Percentiles rank a stretch among this genome's conserved stretches.
These are phyloP conservation scores for Gelatoporia subvermispora DNA, from an alignment of 768 basidiomycete species.

Conservation along the genomic window DNA sequence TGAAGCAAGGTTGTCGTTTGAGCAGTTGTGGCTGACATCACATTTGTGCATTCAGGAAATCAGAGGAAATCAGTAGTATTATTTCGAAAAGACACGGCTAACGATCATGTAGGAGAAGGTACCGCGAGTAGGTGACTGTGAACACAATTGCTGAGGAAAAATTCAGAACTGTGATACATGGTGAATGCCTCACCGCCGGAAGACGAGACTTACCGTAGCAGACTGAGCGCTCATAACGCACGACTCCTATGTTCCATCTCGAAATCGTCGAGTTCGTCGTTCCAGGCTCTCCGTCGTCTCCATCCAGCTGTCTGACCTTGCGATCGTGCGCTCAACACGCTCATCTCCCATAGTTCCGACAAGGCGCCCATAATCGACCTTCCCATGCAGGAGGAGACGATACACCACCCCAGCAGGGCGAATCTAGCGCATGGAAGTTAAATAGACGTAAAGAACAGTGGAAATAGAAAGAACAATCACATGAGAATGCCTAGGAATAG, in stretches of 20 bases:
- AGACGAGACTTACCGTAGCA: neutral
- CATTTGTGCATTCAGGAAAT: too few relatives aligned
- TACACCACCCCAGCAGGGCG: slow-evolving; percentile 55
- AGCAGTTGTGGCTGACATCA: too few relatives aligned
- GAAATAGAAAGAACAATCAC: slow-evolving; percentile 27
- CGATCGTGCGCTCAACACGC: slow-evolving; percentile 35
- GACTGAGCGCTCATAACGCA: neutral
- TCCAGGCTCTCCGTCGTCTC: slow-evolving; percentile 32
- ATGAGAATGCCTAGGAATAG: slow-evolving; percentile 45
- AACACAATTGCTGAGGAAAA: too few relatives aligned
- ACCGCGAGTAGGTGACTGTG: too few relatives aligned
- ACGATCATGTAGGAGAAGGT: too few relatives aligned
- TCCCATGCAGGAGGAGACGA: slow-evolving; percentile 66
- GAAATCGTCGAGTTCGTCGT: slow-evolving; percentile 48
- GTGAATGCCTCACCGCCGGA: neutral
- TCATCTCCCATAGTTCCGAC: slow-evolving; percentile 44
- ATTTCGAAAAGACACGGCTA: too few relatives aligned
- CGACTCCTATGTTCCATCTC: slow-evolving; percentile 51
- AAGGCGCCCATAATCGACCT: slow-evolving; percentile 40
- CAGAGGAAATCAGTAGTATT: too few relatives aligned
- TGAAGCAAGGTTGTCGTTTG: too few relatives aligned
- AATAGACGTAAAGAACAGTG: slow-evolving; percentile 3
- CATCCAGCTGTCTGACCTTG: slow-evolving; percentile 17
- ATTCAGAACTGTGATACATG: neutral
- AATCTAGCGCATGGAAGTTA: slow-evolving; percentile 36